Evolutionary conservation across 176 grass and related monocot genomes (phyloP), one percentile per base, ranked within the genome.

Genomic region (Oryza punctata): DNA sequence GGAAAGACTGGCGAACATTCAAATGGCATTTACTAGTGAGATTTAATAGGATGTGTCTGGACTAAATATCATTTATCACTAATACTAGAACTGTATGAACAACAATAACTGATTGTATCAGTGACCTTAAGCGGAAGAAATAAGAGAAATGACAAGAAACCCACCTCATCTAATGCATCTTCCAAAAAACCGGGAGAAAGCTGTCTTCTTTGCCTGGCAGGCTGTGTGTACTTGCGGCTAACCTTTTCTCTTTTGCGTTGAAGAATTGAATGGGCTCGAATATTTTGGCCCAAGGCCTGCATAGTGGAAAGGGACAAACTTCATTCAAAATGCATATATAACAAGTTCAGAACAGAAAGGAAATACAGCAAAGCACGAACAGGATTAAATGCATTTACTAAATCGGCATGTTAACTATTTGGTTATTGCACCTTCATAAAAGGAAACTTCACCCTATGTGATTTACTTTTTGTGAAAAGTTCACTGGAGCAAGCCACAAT

Each of bases 111-210:
- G 82, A 85, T 44, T 59, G 32, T 63, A 78, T 1, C 12, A 74
- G 69, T 60, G 38, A 78, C 45, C 26, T 72, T 72, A 59, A 83
- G 67, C 29, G 49, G 57, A 27, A 59, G 67, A 81, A 85, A 77
- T n/a, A 40, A 87, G 37, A 70, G 18, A 63, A 76, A 84, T 12
- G 54, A 63, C 29, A 25, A 89, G 77, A 72, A 61, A 67, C 74
- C 25, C 7, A 96, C 96, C 93, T 99, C 93, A 89, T 99, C 89
- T 85, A 92, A 46, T 45, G 89, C 96, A 18, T 96, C 96, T 82
- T 99, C 96, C 61, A 96, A 87, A 77, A 89, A 96, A 37, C 87
- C 89, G 30, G 96, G 96, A 85, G 96, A 90, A 69, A 99, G 85
- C 30, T 91, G 84, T 5, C 88, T 57, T 87, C 93, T 89, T 87